Evolutionary conservation across 805 yeast genomes (phyloP).

Genomic region (Candida oleophila): DNA sequence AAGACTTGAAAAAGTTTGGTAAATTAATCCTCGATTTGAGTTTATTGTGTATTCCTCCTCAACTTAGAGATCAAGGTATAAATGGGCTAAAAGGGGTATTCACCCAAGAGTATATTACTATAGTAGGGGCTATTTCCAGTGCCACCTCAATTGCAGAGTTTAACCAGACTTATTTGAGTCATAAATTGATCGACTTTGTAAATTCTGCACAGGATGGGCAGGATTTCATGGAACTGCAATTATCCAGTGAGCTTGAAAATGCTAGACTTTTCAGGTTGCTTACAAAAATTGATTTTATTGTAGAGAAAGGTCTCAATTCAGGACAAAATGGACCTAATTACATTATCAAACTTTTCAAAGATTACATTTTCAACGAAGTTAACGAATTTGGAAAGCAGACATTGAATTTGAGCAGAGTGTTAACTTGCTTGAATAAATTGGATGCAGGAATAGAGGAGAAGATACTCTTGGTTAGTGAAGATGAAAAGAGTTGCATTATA

Average conservation of each 20-base stretch:
- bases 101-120: neutral
- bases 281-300: slow-evolving; percentile 74
- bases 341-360: slow-evolving; percentile 63
- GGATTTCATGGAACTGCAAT: slow-evolving; percentile 60
- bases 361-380: slow-evolving; percentile 81
- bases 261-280: slow-evolving; percentile 80
- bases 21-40: slow-evolving; percentile 57
- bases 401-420: slow-evolving; percentile 78
- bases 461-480: slow-evolving; percentile 74
- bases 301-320: slow-evolving; percentile 49
- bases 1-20: slow-evolving; percentile 64
- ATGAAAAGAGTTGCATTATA: slow-evolving; percentile 81
- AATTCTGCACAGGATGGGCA: slow-evolving; percentile 51
- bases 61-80: slow-evolving; percentile 14
- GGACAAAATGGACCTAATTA: slow-evolving; percentile 70
- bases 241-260: slow-evolving; percentile 80
- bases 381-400: slow-evolving; percentile 77
- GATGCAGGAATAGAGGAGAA: slow-evolving; percentile 91
- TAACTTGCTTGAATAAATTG: slow-evolving; percentile 77
- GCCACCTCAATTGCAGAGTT: slow-evolving; percentile 12
- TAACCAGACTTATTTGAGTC: slow-evolving; percentile 21
- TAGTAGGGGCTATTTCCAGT: neutral
- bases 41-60: slow-evolving; percentile 29
- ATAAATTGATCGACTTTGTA: slow-evolving; percentile 43
- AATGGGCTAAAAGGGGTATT: neutral